Evolutionary conservation across 2,329 filamentous ascomycete genomes (phyloP).

Genomic region (Colletotrichum horii): DNA sequence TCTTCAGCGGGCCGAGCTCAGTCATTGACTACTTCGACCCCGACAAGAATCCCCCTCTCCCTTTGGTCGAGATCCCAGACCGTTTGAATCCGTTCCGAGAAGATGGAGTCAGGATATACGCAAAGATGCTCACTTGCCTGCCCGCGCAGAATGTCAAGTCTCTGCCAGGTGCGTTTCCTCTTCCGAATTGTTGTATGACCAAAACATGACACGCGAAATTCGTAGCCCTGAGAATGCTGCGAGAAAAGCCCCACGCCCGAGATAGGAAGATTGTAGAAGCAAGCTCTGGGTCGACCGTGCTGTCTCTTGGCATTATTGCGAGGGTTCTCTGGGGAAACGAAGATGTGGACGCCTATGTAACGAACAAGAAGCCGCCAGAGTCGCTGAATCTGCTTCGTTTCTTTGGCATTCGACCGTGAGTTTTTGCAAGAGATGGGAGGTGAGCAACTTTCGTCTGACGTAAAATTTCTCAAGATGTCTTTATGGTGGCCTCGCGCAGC

Average conservation of each 20-base stretch:
- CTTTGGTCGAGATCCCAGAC: conserved; percentile 63
- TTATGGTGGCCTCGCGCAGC: conserved; percentile 37
- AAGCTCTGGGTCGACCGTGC: conserved; percentile 9
- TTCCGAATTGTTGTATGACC: background rate
- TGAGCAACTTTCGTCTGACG: fast-evolving
- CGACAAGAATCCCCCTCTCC: conserved; percentile 59
- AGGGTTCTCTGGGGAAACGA: conserved; percentile 41
- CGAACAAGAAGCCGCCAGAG: conserved; percentile 51
- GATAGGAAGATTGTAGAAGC: conserved; percentile 7
- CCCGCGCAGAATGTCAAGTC: conserved; percentile 68
- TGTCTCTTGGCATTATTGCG: conserved; percentile 32
- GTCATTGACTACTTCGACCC: conserved; percentile 64
- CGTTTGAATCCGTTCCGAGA: conserved; percentile 59
- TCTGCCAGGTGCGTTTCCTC: conserved; percentile 51
- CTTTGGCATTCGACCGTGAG: conserved; percentile 38
- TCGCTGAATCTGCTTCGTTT: conserved; percentile 37
- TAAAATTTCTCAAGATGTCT: conserved; percentile 26
- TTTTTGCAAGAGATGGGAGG: fast-evolving
- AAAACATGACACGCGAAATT: background rate
- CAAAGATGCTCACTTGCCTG: conserved; percentile 68
- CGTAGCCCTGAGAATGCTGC: background rate
- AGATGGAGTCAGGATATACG: conserved; percentile 66
- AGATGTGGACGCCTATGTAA: conserved; percentile 46
- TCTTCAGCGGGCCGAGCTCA: conserved; percentile 60
- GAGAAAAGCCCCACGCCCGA: background rate